Conservation (phyloP, 768 basidiomycete species). For the Collybia mongolica region DNA sequence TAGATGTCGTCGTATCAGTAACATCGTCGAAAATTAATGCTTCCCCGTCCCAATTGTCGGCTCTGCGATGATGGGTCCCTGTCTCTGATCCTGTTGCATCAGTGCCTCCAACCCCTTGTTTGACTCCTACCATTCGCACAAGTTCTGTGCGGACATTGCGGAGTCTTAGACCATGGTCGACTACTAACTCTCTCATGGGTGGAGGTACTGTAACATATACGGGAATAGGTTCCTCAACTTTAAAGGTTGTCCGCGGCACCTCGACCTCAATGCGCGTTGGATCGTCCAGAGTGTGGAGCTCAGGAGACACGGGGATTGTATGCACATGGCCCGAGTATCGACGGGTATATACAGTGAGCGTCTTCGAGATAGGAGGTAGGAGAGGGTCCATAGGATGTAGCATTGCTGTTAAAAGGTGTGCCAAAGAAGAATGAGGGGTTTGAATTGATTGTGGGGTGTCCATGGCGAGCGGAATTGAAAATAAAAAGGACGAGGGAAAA, state of each 20-base stretch:
- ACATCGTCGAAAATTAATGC: neutral
- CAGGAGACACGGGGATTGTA: conserved; percentile 56
- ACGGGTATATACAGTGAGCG: conserved; percentile 66
- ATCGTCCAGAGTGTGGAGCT: conserved; percentile 52
- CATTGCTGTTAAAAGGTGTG: conserved; percentile 67
- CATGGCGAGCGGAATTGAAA: conserved; percentile 73
- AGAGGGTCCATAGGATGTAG: conserved; percentile 50
- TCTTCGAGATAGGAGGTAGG: conserved; percentile 44
- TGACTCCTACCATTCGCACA: conserved; percentile 61
- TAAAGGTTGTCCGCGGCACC: conserved; percentile 70
- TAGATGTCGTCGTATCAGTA: too few relatives aligned
- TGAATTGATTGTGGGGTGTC: conserved; percentile 85
- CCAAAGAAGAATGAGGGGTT: conserved; percentile 71
- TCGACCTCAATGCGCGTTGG: conserved; percentile 72
- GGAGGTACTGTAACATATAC: conserved; percentile 81
- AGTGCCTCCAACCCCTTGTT: conserved; percentile 40
- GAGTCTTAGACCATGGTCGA: conserved; percentile 69
- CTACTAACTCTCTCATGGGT: conserved; percentile 63
- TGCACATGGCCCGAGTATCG: conserved; percentile 70
- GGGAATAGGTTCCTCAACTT: conserved; percentile 71
- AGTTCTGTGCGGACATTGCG: conserved; percentile 83
- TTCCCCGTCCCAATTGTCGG: conserved; percentile 17
- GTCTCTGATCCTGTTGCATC: conserved; percentile 30
- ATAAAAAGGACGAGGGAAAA: conserved; percentile 69
- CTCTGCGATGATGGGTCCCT: too few relatives aligned